Evolutionary conservation across 2,329 filamentous ascomycete species (phyloP), one percentile per base, ranked within the genome.

Genomic region (Chrysoporthe puriensis): DNA sequence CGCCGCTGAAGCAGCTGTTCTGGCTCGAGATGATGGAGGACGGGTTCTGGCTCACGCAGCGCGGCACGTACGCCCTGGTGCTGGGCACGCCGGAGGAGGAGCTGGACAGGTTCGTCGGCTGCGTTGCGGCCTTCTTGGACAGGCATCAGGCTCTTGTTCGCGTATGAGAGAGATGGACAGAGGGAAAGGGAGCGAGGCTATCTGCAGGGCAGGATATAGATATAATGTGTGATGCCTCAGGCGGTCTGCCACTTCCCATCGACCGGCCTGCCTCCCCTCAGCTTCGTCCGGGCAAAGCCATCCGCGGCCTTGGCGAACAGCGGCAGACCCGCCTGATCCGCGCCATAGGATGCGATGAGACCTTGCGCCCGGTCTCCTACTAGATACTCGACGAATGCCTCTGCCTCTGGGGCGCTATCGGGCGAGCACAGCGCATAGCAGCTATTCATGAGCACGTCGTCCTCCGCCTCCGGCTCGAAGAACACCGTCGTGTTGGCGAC

Each of bases 31-130:
- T 74, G 72, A 56, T 75, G 52, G 71, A 72, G 43, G 58, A 71
- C 16, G 72, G 72, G 16, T 74, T 71, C 63, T 75, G 73, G 73
- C 67, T 74, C 46, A 71, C 71, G 43, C 66, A 70, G 60, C 71
- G 73, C 4, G 73, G 73, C 3, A 70, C 68, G 46, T 71, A 72
- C 18, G 70, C 73, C 2, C 64, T 75, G 32, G 71, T 73, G 18
- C 67, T 75, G 6, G 72, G 71, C 5, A 73, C 72, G 11, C 71
- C 72, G 1, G 67, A 72, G 60, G 65, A 70, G 21, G 70, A 74
- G 26, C 69, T 73, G 3, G 69, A 70, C 16, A 34, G 50, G 13
- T 74, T 74, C 62, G 68, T 73, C 4, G 69, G 21, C 0, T 67
- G 70, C 2, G 71, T 72, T 18, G 52, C 62, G 8, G 43, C 48